Conservation (phyloP, 2,329 filamentous ascomycete species). For the Fusarium nurragi region DNA sequence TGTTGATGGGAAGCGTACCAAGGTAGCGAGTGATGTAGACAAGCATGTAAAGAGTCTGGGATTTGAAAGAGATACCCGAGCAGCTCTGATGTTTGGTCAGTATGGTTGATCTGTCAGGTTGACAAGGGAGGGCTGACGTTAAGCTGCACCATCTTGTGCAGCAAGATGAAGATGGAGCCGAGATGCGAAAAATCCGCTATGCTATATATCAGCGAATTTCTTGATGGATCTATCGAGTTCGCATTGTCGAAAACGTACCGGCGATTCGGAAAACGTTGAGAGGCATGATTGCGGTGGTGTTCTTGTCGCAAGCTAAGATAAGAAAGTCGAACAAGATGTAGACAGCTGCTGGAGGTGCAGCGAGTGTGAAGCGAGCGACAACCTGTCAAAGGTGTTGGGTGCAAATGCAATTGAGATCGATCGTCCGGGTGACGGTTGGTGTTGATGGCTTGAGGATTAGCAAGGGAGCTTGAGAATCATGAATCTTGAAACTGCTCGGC, state of each 20-base stretch:
- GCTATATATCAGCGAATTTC: slow-evolving; percentile 31
- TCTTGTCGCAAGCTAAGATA: slow-evolving; percentile 23
- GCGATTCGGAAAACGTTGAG: slow-evolving; percentile 68
- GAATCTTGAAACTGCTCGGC: slow-evolving; percentile 38
- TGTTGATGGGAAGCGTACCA: slow-evolving; percentile 58
- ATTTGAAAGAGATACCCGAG: slow-evolving; percentile 98
- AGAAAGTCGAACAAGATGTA: slow-evolving; percentile 7
- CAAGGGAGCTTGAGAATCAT: slow-evolving; percentile 41
- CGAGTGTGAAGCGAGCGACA: slow-evolving; percentile 29
- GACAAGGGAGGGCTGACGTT: slow-evolving; percentile 68
- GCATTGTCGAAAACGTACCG: slow-evolving; percentile 53
- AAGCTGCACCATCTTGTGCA: slow-evolving; percentile 95
- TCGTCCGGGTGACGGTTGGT: slow-evolving; percentile 14
- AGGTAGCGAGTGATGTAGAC: slow-evolving; percentile 96
- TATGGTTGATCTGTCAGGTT: slow-evolving; percentile 23
- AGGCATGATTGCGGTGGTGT: slow-evolving; percentile 51
- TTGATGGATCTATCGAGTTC: background rate
- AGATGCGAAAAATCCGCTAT: slow-evolving; percentile 95
- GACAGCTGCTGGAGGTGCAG: slow-evolving; percentile 35
- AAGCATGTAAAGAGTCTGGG: slow-evolving; percentile 91
- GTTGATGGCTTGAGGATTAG: slow-evolving; percentile 31
- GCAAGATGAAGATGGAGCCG: slow-evolving; percentile 89
- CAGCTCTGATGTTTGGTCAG: slow-evolving; percentile 74
- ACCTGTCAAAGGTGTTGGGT: slow-evolving; percentile 19
- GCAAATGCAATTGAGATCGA: slow-evolving; percentile 30